Evolutionary conservation across 805 yeast species (phyloP), one percentile per base, ranked within the genome.

Genomic region (Kodamaea leandrae): DNA sequence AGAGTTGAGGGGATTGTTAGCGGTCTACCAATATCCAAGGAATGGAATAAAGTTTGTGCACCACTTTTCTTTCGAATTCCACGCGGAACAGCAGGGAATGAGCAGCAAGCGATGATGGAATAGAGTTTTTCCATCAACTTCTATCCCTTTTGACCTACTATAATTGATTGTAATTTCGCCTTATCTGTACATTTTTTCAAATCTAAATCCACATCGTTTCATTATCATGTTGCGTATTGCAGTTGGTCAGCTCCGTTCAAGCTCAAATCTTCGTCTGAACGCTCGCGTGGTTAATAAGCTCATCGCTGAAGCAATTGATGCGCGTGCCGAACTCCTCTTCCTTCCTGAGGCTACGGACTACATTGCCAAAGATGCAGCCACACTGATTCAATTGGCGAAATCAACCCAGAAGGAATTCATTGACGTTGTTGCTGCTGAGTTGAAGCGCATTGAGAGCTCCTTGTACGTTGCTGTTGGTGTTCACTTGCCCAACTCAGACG

Each of bases 341-440:
- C 73, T 91, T 33, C 98, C 98, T 2, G 99, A 91, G 59, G 98
- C 98, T 0, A 75, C 93, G 4, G 98, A 91, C 58, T 91, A 88
- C 58, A 72, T 91, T 28, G 82, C 96, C 4, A 70, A 78, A 39
- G 78, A 78, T 54, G 82, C 90, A 1, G 58, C 52, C 1, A 90
- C 87, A 50, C 81, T 95, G 1, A 68, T 71, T 39, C 50, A 65
- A 19, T 63, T 91, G n/a, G 88, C 83, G 0, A 55, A 68, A 29
- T 34, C 42, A 12, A 57, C 65, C n/a, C 56, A 52, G 24, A 62
- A 65, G 1, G 55, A 66, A 36, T 78, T 74, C 49, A 51, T 72
- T 34, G 44, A 54, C 36, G 72, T 66, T 8, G 60, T 82, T 36
- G 78, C 70, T 41, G 47, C 53, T 13, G 75, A 74, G n/a, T 56